Evolutionary conservation across 805 yeast species (phyloP).

Genomic region (Metschnikowia vanudenii): DNA sequence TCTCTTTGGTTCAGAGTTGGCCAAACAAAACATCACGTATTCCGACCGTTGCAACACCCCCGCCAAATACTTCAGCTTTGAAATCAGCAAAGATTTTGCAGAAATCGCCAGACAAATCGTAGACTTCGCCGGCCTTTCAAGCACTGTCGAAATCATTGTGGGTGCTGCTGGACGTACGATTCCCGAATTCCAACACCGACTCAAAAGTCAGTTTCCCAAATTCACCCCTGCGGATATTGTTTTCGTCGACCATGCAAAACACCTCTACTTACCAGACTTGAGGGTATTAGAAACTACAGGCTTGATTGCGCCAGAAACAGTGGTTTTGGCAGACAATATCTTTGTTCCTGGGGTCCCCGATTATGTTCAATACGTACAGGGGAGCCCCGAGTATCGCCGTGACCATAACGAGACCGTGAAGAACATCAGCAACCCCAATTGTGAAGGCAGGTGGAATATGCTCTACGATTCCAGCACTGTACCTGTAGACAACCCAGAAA

Average conservation of each 20-base stretch:
- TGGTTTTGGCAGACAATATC: conserved; percentile 40
- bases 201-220: conserved; percentile 8
- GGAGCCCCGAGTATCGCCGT: conserved; percentile 37
- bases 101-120: conserved; percentile 27
- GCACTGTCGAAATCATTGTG: conserved; percentile 30
- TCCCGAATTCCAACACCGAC: conserved; percentile 23
- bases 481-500: conserved; percentile 16
- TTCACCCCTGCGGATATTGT: conserved; percentile 32
- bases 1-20: conserved; percentile 29
- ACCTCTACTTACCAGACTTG: conserved; percentile 40
- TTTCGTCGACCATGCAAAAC: conserved; percentile 43
- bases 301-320: conserved; percentile 39
- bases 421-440: conserved; percentile 30
- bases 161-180: conserved; percentile 34
- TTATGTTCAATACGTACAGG: conserved; percentile 36
- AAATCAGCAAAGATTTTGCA: conserved; percentile 31
- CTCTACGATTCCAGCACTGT: conserved; percentile 35
- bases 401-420: conserved; percentile 24
- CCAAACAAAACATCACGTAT: conserved; percentile 16
- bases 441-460: conserved; percentile 41
- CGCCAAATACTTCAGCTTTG: conserved; percentile 36
- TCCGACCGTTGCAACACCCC: conserved; percentile 10
- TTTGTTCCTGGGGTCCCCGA: conserved; percentile 38
- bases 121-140: conserved; percentile 34
- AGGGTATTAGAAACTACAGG: conserved; percentile 41